These are phyloP conservation scores for Mollisia scopiformis DNA, from an alignment of 2,329 filamentous ascomycete genomes.

Conservation along the genomic window DNA sequence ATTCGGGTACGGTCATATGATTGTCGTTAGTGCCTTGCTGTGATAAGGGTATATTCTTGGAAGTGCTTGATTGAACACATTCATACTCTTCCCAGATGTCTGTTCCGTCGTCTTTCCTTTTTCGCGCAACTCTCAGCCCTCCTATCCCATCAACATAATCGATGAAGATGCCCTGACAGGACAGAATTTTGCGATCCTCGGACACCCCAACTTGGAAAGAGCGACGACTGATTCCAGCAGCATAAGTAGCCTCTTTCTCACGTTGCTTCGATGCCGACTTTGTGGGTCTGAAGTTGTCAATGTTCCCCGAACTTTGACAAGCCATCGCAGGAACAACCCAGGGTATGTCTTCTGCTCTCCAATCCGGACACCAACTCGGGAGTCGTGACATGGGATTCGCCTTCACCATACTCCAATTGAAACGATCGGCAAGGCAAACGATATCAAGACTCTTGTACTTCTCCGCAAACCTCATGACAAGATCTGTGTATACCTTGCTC, in stretches of 20 bases:
- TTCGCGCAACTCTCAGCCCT: conserved; percentile 7
- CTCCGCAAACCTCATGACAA: conserved; percentile 9
- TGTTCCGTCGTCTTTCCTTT: conserved; percentile 1
- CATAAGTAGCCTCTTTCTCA: not conserved
- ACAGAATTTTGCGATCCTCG: conserved; percentile 4
- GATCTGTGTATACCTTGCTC: conserved; percentile 6
- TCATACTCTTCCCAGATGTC: not conserved
- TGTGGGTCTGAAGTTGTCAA: conserved; percentile 14
- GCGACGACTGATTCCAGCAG: not conserved
- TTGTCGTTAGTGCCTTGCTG: not conserved
- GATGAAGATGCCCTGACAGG: conserved; percentile 8
- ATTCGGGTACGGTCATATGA: not conserved
- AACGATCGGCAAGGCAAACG: conserved; percentile 14
- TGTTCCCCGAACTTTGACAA: conserved; percentile 5
- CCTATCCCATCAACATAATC: conserved; percentile 20
- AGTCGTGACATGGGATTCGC: not conserved
- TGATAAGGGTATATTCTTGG: not conserved
- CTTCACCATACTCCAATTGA: not conserved
- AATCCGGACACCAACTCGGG: conserved; percentile 24
- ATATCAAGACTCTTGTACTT: conserved; percentile 15
- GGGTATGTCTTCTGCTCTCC: conserved; percentile 12
- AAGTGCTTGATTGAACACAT: not conserved
- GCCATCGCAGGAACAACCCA: conserved; percentile 15
- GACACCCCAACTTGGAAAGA: conserved; percentile 2
- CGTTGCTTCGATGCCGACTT: not conserved